Conservation (phyloP, 768 basidiomycete species). For the Pleurotus eryngii region DNA sequence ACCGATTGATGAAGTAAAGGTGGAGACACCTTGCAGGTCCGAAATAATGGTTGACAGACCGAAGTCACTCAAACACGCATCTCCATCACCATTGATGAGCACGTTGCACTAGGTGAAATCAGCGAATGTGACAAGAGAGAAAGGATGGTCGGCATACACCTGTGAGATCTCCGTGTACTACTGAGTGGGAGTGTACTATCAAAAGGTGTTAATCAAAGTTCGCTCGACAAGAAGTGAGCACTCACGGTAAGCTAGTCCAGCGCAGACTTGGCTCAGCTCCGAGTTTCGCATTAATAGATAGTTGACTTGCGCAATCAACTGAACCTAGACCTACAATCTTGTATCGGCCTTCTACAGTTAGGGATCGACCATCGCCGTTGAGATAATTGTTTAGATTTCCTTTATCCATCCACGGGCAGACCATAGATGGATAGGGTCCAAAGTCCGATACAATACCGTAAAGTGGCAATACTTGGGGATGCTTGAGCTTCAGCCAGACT, state of each 20-base stretch:
- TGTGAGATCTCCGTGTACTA: conserved; percentile 1
- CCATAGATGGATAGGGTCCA: conserved; percentile 6
- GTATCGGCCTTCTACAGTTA: not conserved
- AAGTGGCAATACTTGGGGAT: not conserved
- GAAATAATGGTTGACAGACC: conserved; percentile 3
- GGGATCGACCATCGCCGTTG: not conserved
- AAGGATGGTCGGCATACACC: not conserved
- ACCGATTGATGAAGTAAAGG: not conserved
- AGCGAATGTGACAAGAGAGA: not conserved
- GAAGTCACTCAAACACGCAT: conserved; percentile 7
- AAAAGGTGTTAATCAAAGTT: no score
- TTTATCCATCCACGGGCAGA: conserved; percentile 7
- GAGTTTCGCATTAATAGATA: not conserved
- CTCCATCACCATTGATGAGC: not conserved
- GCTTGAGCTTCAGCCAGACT: not conserved
- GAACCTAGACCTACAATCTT: not conserved
- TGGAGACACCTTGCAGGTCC: conserved; percentile 1
- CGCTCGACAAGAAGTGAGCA: not conserved
- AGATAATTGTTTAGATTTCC: conserved; percentile 5
- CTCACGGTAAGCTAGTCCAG: not conserved
- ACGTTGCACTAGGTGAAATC: not conserved
- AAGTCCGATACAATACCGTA: not conserved
- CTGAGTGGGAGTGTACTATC: conserved; percentile 1
- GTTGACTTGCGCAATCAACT: not conserved
- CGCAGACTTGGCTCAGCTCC: not conserved